Evolutionary conservation across 768 basidiomycete species (phyloP).

Genomic region (Grammothele lineata): DNA sequence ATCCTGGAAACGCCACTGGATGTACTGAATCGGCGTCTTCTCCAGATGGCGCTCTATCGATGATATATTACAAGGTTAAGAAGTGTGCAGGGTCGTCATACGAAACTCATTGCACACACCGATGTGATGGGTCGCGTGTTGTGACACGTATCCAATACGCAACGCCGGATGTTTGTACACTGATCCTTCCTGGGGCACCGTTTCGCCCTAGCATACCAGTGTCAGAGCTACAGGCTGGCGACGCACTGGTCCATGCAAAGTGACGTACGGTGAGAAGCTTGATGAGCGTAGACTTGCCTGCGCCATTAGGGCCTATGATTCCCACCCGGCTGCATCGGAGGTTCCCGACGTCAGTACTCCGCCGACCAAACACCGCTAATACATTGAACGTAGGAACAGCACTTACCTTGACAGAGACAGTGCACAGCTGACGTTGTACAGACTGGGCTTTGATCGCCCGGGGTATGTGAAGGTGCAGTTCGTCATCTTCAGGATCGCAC

Average conservation of each 20-base stretch:
- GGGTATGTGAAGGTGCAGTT: slow-evolving; percentile 95
- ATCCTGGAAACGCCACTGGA: slow-evolving; percentile 99
- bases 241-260: too few relatives aligned
- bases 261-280: slow-evolving; percentile 79
- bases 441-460: slow-evolving; percentile 71
- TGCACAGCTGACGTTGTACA: slow-evolving; percentile 87
- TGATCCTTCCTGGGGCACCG: slow-evolving; percentile 82
- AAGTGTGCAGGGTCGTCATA: background rate
- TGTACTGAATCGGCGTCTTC: slow-evolving; percentile 95
- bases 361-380: background rate
- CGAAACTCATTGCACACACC: slow-evolving; percentile 36
- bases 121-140: slow-evolving; percentile 97
- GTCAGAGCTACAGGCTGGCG: too few relatives aligned
- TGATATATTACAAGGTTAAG: background rate
- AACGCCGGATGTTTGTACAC: slow-evolving; percentile 94
- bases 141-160: slow-evolving; percentile 94
- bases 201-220: slow-evolving; percentile 66
- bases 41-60: slow-evolving; percentile 81
- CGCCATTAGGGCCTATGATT: slow-evolving; percentile 89
- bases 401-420: slow-evolving; percentile 86
- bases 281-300: slow-evolving; percentile 94
- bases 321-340: slow-evolving; percentile 70
- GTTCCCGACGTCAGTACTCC: slow-evolving; percentile 15
- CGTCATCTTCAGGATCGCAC: slow-evolving; percentile 90
- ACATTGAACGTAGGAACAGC: too few relatives aligned